Evolutionary conservation across 345 rosid species (phyloP).

Genomic region (Rhodamnia rubescens): DNA sequence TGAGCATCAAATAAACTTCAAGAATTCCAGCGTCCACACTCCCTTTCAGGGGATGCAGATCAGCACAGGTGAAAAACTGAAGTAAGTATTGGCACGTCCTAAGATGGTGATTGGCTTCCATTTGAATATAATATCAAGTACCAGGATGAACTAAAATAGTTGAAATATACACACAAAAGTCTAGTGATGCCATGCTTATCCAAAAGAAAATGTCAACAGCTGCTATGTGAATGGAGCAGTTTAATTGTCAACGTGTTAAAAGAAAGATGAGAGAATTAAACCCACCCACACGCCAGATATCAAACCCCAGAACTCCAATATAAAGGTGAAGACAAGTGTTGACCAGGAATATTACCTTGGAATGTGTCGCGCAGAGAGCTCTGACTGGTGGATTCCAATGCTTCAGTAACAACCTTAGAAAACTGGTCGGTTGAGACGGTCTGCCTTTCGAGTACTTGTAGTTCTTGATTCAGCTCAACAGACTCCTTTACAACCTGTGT

Average conservation of each 20-base stretch:
- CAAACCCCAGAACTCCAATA: neutral
- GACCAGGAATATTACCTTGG: conserved; percentile 35
- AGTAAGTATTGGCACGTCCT: neutral
- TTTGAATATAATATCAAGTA: neutral
- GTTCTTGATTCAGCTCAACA: conserved; percentile 44
- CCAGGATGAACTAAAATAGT: neutral
- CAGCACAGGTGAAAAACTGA: neutral
- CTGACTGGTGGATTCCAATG: conserved; percentile 34
- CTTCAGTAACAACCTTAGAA: conserved; percentile 41
- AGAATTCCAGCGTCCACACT: neutral
- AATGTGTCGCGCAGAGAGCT: conserved; percentile 32
- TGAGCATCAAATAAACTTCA: no score
- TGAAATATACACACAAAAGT: neutral
- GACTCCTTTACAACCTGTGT: conserved; percentile 53
- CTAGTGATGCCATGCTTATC: neutral
- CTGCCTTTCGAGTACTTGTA: conserved; percentile 43
- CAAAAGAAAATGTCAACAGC: neutral
- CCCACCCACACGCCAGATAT: neutral
- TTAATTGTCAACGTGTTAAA: neutral
- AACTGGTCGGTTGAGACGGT: conserved; percentile 30
- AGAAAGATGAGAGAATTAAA: neutral
- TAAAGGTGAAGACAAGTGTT: neutral
- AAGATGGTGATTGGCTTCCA: neutral
- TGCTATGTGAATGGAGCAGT: neutral
- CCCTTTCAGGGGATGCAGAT: neutral